phyloP scores from a whole-genome alignment of 2,329 filamentous ascomycete genomes.

The Nigrograna mackinnonii region DNA sequence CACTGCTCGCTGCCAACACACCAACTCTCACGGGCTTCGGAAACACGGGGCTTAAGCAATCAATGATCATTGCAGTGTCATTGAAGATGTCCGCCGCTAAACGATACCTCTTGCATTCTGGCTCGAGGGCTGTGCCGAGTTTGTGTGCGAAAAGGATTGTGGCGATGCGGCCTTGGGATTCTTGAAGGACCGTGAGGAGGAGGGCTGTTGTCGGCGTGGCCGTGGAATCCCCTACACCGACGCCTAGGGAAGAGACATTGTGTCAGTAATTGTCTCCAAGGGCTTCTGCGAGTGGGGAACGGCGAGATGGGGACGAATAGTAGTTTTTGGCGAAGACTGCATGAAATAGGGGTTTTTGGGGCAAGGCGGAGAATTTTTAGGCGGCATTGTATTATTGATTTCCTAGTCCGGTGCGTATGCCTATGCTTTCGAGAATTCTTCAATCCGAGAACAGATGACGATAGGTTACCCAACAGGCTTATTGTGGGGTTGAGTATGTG shows the following conservation, averaged over 20 bases:
- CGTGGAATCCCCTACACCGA: constrained; percentile 82
- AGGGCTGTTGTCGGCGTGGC: constrained; percentile 81
- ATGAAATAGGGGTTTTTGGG: too few relatives aligned
- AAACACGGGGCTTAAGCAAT: constrained; percentile 77
- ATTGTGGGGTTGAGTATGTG: too few relatives aligned
- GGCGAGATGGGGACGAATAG: too few relatives aligned
- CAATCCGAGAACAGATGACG: too few relatives aligned
- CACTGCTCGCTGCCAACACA: constrained; percentile 63
- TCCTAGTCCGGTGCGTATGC: too few relatives aligned
- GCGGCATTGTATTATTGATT: too few relatives aligned
- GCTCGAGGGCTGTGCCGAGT: constrained; percentile 80
- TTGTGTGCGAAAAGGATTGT: constrained; percentile 86
- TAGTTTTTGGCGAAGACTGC: too few relatives aligned
- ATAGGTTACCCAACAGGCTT: too few relatives aligned
- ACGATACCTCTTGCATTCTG: constrained; percentile 88
- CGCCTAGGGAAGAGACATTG: constrained; percentile 49
- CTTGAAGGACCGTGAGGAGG: constrained; percentile 80
- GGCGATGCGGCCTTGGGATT: constrained; percentile 77
- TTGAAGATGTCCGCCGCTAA: constrained; percentile 89
- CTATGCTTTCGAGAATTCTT: too few relatives aligned
- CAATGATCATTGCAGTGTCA: constrained; percentile 82
- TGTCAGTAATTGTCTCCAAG: too few relatives aligned
- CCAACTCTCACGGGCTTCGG: constrained; percentile 61
- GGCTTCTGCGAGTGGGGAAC: too few relatives aligned
- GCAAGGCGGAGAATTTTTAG: too few relatives aligned